Base-by-base conservation (phyloP, 2,329 filamentous ascomycete species). In the Cladosporium velox region DNA sequence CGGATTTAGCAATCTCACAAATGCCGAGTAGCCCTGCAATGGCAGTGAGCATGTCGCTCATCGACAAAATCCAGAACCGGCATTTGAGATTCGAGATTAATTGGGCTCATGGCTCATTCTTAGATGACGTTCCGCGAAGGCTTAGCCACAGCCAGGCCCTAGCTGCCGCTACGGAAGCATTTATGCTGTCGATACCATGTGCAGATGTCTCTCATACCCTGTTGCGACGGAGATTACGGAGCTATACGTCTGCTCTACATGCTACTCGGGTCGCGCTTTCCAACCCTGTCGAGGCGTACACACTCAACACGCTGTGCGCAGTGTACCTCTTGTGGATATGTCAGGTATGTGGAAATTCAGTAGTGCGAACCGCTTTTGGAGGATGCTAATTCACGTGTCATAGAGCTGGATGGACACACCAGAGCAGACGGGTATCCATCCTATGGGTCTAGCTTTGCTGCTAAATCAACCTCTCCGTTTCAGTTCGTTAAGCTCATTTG, bases 51-150 rank as follows among this genome's bases (percentile, higher is more conserved):
- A 59, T 41, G 55, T 38, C 34, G 15, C 35, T 59, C 30, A 12
- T 59, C 34, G 18, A 41, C 55, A 59, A 59, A 12, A 32, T 59
- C 4, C 55, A 41, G 24, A 59, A 18, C 18, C 10, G 35, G 32
- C 32, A 59, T 24, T n/a, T n/a, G 34, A 38, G 21, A 41, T 41
- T 38, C 10, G 55, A 59, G n/a, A 59, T 59, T 21, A 38, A 59
- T 35, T 59, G 55, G 55, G 55, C 55, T 3, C 55, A 41, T 41
- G 55, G 55, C 18, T 41, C 55, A 6, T 59, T 59, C 34, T 38
- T 59, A 34, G 55, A 59, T 21, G 55, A 59, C 1, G 35, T 59
- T 2, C 55, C 55, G 7, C n/a, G 24, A 24, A 38, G 55, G 24
- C n/a, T 24, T n/a, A 41, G 15, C n/a, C 55, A 59, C 14, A 59